These are phyloP conservation scores for Camillea tinctor DNA, from an alignment of 2,329 filamentous ascomycete species.

Conservation along the genomic window DNA sequence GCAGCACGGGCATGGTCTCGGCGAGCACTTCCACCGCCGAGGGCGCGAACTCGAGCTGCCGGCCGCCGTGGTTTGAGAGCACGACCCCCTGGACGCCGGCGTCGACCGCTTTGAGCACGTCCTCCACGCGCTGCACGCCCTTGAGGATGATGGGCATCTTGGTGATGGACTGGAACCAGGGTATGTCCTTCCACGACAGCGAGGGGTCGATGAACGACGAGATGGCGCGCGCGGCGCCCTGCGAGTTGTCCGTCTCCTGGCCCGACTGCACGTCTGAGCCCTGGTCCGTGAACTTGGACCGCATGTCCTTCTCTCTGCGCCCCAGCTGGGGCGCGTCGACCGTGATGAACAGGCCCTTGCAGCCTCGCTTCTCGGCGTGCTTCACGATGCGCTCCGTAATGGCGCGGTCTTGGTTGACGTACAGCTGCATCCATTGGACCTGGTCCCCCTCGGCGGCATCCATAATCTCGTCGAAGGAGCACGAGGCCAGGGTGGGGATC, in stretches of 20 bases:
- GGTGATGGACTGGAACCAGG: constrained; percentile 89
- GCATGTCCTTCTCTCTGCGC: constrained; percentile 96
- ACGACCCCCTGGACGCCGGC: constrained; percentile 84
- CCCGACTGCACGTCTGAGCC: constrained; percentile 82
- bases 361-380: constrained; percentile 88
- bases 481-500: constrained; percentile 96
- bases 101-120: constrained; percentile 84
- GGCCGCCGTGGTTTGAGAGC: constrained; percentile 91
- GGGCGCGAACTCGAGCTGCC: constrained; percentile 88
- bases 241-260: constrained; percentile 74
- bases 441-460: constrained; percentile 79
- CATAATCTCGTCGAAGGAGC: constrained; percentile 95
- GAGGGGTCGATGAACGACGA: constrained; percentile 94
- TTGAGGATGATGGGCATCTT: constrained; percentile 95
- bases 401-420: constrained; percentile 91
- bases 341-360: constrained; percentile 96
- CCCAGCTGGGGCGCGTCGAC: constrained; percentile 96
- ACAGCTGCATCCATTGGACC: constrained; percentile 94
- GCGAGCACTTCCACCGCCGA: constrained; percentile 88
- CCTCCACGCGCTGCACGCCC: constrained; percentile 93
- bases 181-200: constrained; percentile 90
- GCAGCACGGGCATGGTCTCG: constrained; percentile 87
- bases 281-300: constrained; percentile 81
- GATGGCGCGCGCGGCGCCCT: constrained; percentile 92
- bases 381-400: constrained; percentile 89